Evolutionary conservation across 164 flowering plant genomes (phyloP).

Genomic region (Magnolia kwangsiensis): DNA sequence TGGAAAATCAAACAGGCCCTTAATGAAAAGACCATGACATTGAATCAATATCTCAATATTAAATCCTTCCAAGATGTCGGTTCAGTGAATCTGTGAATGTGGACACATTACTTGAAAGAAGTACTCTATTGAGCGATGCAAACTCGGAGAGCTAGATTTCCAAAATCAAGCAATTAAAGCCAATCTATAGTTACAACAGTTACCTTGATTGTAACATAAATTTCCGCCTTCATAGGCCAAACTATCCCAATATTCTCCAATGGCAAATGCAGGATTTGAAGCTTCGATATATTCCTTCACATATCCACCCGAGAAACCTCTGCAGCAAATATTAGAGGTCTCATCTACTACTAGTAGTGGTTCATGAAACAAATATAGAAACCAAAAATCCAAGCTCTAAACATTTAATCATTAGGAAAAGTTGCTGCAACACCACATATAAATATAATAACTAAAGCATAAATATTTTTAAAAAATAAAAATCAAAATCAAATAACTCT

Average conservation of each 20-base stretch:
- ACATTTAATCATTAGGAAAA: neutral
- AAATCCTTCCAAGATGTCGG: neutral
- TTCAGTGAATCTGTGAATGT: neutral
- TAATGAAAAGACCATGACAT: neutral
- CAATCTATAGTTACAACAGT: neutral
- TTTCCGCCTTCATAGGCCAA: slow-evolving; percentile 56
- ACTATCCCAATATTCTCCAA: slow-evolving; percentile 72
- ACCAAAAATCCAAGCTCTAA: neutral
- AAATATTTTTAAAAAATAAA: neutral
- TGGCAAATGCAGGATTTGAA: slow-evolving; percentile 58
- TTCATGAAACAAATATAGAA: neutral
- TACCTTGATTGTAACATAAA: slow-evolving; percentile 63
- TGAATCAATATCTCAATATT: neutral
- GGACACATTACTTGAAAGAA: too few relatives aligned
- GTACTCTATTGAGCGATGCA: neutral
- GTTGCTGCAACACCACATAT: neutral
- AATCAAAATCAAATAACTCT: neutral
- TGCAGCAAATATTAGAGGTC: slow-evolving; percentile 19
- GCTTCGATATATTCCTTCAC: slow-evolving; percentile 58
- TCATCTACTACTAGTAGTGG: neutral
- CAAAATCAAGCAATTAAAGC: neutral
- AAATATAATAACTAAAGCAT: neutral
- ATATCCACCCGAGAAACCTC: slow-evolving; percentile 59
- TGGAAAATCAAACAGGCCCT: too few relatives aligned
- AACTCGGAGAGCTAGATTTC: neutral